These are phyloP conservation scores for Rhododendron kiyosumense DNA, from an alignment of 148 eudicot species.

Conservation along the genomic window DNA sequence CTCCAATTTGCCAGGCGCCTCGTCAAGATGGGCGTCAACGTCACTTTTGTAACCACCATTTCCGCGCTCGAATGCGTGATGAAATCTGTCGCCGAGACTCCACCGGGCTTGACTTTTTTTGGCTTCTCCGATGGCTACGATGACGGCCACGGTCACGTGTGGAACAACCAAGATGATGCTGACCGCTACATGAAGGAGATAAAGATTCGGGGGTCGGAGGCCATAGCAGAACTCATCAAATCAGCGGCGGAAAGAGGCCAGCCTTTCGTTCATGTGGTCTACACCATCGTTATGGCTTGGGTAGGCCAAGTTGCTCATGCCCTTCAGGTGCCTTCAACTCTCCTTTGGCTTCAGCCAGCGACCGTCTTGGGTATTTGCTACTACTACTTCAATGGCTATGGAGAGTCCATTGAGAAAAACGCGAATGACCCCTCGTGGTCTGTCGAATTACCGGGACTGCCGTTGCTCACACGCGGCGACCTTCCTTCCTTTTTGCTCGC, in stretches of 20 bases:
- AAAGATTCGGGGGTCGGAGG: slow-evolving; percentile 14
- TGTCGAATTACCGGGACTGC: slow-evolving; percentile 30
- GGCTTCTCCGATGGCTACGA: slow-evolving; percentile 38
- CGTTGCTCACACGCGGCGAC: slow-evolving; percentile 24
- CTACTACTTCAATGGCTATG: slow-evolving; percentile 24
- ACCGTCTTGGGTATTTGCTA: slow-evolving; percentile 33
- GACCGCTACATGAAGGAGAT: slow-evolving; percentile 10
- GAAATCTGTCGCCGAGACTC: neutral
- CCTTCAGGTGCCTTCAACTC: slow-evolving; percentile 29
- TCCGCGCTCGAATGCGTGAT: slow-evolving; percentile 1
- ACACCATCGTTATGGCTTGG: slow-evolving; percentile 34
- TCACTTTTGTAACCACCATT: slow-evolving; percentile 38
- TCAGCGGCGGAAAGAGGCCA: slow-evolving; percentile 14
- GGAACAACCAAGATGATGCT: neutral
- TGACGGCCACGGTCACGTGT: neutral
- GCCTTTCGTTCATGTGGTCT: slow-evolving; percentile 32
- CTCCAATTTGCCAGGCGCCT: slow-evolving; percentile 51
- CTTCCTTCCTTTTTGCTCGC: neutral
- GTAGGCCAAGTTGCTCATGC: slow-evolving; percentile 41
- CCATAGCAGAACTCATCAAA: slow-evolving; percentile 14
- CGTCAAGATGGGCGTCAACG: slow-evolving; percentile 17
- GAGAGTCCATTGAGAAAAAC: neutral
- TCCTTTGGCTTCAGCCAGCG: slow-evolving; percentile 35
- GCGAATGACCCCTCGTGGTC: slow-evolving; percentile 1
- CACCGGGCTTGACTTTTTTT: neutral